Evolutionary conservation across 78 protist genomes (phyloP), one percentile per base, ranked within the genome.

Genomic region (Isochrysis galbana): DNA sequence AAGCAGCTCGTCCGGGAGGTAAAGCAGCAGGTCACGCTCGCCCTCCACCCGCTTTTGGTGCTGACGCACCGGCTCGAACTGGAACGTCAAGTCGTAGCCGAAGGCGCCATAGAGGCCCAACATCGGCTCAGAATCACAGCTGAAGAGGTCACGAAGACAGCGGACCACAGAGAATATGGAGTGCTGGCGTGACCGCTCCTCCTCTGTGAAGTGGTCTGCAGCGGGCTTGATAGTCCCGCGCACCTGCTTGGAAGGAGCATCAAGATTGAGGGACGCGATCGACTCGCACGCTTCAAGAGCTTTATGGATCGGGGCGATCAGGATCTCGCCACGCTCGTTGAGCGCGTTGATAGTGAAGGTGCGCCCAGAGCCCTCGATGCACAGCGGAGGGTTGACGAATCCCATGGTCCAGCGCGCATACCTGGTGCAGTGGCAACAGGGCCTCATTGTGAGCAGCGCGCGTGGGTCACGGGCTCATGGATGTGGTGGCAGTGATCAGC

Each of bases 51-150:
- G 90, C 67, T 17, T 0, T 36, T 34, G 90, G 21, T 0, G 10
- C 72, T 23, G 90, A 2, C 47, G 84, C 29, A 39, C 72, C 45
- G 77, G n/a, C 72, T 45, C 90, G 45, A 86, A 48, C 90, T 45
- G 93, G 36, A 91, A 83, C 83, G 93, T 83, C 29, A 91, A 83
- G 84, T 91, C 93, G 83, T 91, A 91, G 48, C 93, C 93, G 46
- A 91, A 91, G 1, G 93, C 82, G 67, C 93, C 93, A 83, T 91
- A 91, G 42, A 91, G 90, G 26, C 93, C 93, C 41, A 91, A 83
- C 44, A 72, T 44, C 34, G 90, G 67, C 72, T 91, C 93, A 22
- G 25, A 45, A 7, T 21, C 69, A 48, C n/a, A 54, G n/a, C 7
- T 0, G 69, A 91, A 83, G 87, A 82, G 84, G 74, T 14, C 67